These are phyloP conservation scores for Cutaneotrichosporon daszewskae DNA, from an alignment of 1,284 basidiomycete species.

Conservation along the genomic window DNA sequence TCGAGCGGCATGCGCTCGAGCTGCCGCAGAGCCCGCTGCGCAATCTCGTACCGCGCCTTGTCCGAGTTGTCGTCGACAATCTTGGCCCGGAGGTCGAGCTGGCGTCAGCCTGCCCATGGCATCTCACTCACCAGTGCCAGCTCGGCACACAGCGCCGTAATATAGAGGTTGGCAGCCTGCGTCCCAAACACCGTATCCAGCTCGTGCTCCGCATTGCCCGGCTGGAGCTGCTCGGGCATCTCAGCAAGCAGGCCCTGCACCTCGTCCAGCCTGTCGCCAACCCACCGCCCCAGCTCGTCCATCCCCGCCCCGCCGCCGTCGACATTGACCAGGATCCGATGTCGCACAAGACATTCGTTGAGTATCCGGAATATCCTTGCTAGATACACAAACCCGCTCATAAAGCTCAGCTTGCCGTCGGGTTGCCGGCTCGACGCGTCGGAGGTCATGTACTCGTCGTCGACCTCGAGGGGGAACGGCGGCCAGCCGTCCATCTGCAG, in stretches of 20 bases:
- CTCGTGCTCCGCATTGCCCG: conserved; percentile 2
- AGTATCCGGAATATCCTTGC: conserved; percentile 20
- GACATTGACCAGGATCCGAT: conserved; percentile 16
- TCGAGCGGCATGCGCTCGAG: conserved; percentile 23
- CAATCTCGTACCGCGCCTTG: conserved; percentile 16
- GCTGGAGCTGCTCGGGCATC: conserved; percentile 9
- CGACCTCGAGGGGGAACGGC: conserved; percentile 22
- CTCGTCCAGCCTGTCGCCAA: not conserved
- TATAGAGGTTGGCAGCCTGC: conserved; percentile 28
- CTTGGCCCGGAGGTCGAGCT: conserved; percentile 23
- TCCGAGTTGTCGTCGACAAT: conserved; percentile 17
- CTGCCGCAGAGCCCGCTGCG: conserved; percentile 15
- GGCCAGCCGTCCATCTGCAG: conserved; percentile 21
- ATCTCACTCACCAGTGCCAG: conserved; percentile 23
- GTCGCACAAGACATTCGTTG: conserved; percentile 22
- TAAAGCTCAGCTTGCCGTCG: conserved; percentile 10
- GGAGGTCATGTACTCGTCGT: conserved; percentile 20
- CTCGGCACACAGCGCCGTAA: conserved; percentile 26
- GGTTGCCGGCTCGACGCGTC: conserved; percentile 8
- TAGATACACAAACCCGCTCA: conserved; percentile 19
- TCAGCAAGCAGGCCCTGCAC: conserved; percentile 10
- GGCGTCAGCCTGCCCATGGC: not conserved
- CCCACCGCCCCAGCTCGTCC: not conserved
- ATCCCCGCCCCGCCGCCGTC: conserved; percentile 8
- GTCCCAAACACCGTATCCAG: conserved; percentile 16